These are phyloP conservation scores for Austroboletus olivaceoglutinosus DNA, from an alignment of 1,284 basidiomycete genomes.

Conservation along the genomic window DNA sequence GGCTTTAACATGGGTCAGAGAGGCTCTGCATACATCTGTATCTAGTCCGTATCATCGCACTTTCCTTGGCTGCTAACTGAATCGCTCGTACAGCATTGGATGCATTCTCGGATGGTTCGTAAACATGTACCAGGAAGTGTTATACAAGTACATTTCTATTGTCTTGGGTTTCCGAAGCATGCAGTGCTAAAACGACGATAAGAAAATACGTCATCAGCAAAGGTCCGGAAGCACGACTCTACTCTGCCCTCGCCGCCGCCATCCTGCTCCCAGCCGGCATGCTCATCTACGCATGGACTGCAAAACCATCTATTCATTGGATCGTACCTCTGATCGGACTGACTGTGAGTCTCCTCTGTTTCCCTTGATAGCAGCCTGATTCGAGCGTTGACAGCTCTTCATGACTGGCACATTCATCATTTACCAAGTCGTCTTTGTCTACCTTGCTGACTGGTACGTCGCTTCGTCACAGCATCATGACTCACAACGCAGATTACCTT, in stretches of 20 bases:
- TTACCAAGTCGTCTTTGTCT: conserved; percentile 66
- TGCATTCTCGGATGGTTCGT: conserved; percentile 26
- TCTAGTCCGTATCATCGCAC: conserved; percentile 39
- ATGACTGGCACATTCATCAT: conserved; percentile 58
- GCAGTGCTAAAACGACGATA: conserved; percentile 7
- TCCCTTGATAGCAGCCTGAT: not conserved
- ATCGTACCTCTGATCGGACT: conserved; percentile 46
- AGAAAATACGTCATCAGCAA: conserved; percentile 38
- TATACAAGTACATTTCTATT: conserved; percentile 38
- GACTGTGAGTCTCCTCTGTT: conserved; percentile 31
- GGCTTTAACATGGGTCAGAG: conserved; percentile 49
- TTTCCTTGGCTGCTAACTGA: not conserved
- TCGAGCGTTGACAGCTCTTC: conserved; percentile 41
- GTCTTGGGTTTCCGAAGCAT: conserved; percentile 6
- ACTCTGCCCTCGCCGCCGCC: conserved; percentile 53
- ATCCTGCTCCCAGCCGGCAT: conserved; percentile 52
- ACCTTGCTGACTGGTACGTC: conserved; percentile 69
- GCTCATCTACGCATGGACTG: conserved; percentile 51
- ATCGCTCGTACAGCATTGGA: conserved; percentile 26
- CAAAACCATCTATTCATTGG: conserved; percentile 35
- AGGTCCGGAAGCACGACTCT: conserved; percentile 65
- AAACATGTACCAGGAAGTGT: conserved; percentile 45
- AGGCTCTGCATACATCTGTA: conserved; percentile 49
- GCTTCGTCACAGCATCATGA: not conserved
- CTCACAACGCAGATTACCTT: not conserved